Conservation (phyloP, 768 basidiomycete genomes). For the Omphalotus guepiniiformis region DNA sequence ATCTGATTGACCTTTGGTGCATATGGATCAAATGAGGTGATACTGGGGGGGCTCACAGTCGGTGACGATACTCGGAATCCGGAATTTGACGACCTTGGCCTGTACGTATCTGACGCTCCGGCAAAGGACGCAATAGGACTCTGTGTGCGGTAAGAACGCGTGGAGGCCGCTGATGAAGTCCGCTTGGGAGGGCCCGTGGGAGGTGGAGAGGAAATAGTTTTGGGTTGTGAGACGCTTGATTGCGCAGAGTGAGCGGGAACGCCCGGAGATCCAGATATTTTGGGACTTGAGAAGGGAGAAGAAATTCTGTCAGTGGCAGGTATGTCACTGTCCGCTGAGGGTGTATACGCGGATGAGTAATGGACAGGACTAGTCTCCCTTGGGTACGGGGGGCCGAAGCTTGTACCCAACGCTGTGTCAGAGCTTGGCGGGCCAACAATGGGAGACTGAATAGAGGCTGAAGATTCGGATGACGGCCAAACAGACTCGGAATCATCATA, state of each 20-base stretch:
- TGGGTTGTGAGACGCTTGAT: no score
- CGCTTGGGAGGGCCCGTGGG: conserved; percentile 3
- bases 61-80: neutral
- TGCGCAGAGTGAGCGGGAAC: neutral
- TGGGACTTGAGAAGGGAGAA: no score
- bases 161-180: conserved; percentile 4
- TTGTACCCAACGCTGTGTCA: no score
- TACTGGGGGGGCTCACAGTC: neutral
- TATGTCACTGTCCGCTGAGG: neutral
- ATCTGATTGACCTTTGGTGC: conserved; percentile 2
- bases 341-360: no score
- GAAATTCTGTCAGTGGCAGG: neutral
- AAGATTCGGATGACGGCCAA: no score
- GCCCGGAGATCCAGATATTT: neutral
- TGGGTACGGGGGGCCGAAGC: no score
- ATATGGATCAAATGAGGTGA: neutral
- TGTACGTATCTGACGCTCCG: neutral
- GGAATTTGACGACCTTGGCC: conserved; percentile 7
- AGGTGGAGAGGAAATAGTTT: neutral
- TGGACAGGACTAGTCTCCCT: no score
- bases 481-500: no score
- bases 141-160: conserved; percentile 1
- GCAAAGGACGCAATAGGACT: conserved; percentile 6
- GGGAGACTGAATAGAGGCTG: no score
- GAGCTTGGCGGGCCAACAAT: no score